Evolutionary conservation across 1,284 basidiomycete genomes (phyloP), one percentile per base, ranked within the genome.

Genomic region (Acaromyces ingoldii): DNA sequence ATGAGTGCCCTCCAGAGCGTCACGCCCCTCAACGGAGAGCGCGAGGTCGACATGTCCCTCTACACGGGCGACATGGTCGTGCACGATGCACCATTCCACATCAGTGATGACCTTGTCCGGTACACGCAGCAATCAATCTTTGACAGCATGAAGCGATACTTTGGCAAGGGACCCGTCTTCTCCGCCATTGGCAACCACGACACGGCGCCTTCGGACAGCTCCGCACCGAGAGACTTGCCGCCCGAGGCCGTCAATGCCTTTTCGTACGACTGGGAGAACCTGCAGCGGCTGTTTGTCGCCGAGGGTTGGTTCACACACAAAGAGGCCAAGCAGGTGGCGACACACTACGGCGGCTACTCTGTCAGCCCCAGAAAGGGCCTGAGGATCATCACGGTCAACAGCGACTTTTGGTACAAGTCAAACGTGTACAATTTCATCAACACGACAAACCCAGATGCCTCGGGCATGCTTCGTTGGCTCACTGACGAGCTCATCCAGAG

Each of bases 391-490:
- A 83, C 85, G 31, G 74, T 89, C 57, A 88, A 89, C 68, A 88
- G 85, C 15, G 84, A 89, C 70, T 63, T 72, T 24, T 71, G 67
- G 68, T 74, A 72, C 65, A 62, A 57, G 49, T 47, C 48, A 44
- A 71, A 89, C 67, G 83, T 81, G 60, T 86, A 88, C 76, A 85
- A 85, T 70, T 88, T 84, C 69, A 84, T 90, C 76, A 85, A 89
- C 66, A 80, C 86, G 65, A 83, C 82, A 19, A 74, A 83, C 34
- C 81, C 84, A 1, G 88, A 89, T 72, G 78, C 79, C 34, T 86
- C 83, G 33, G 86, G 87, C 7, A 86, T 85, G 81, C 78, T 89
- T 58, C 80, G 85, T 22, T 89, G 86, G 77, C 67, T 89, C 51
- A 88, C 88, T 2, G 84, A 88, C 61, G 86, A 89, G 74, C 78